phyloP scores from a whole-genome alignment of 805 yeast genomes.

The Pichia insulana region DNA sequence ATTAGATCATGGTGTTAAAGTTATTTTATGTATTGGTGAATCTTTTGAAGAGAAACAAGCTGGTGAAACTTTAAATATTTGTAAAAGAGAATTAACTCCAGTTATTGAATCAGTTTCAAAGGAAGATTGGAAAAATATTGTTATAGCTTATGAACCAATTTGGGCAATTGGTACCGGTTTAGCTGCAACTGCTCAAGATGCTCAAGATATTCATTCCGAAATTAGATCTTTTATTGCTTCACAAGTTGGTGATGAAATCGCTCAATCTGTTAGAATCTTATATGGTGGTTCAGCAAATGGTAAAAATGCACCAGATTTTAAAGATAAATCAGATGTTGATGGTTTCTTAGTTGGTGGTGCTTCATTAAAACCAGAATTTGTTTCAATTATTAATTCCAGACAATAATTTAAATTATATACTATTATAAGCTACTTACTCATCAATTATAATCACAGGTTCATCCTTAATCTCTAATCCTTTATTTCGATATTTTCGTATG shows the following conservation, averaged over 20 bases:
- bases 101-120: slow-evolving; percentile 57
- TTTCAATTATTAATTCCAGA: slow-evolving; percentile 91
- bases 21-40: slow-evolving; percentile 96
- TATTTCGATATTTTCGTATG: not conserved
- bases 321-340: slow-evolving; percentile 88
- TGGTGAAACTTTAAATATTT: slow-evolving; percentile 76
- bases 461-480: not conserved
- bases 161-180: slow-evolving; percentile 99
- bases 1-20: slow-evolving; percentile 78
- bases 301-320: slow-evolving; percentile 82
- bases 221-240: slow-evolving; percentile 77
- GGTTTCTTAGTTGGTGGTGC: slow-evolving; percentile 99
- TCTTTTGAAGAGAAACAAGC: slow-evolving; percentile 91
- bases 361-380: slow-evolving; percentile 94
- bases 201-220: slow-evolving; percentile 86
- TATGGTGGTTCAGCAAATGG: slow-evolving; percentile 99
- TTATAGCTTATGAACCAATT: slow-evolving; percentile 97
- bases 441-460: not conserved
- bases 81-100: slow-evolving; percentile 84
- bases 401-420: slow-evolving; percentile 35
- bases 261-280: slow-evolving; percentile 76
- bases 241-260: slow-evolving; percentile 67
- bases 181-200: slow-evolving; percentile 97
- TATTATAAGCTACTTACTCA: not conserved
- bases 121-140: slow-evolving; percentile 82